Base-by-base conservation (phyloP, 768 basidiomycete species). In the Kwoniella pini region DNA sequence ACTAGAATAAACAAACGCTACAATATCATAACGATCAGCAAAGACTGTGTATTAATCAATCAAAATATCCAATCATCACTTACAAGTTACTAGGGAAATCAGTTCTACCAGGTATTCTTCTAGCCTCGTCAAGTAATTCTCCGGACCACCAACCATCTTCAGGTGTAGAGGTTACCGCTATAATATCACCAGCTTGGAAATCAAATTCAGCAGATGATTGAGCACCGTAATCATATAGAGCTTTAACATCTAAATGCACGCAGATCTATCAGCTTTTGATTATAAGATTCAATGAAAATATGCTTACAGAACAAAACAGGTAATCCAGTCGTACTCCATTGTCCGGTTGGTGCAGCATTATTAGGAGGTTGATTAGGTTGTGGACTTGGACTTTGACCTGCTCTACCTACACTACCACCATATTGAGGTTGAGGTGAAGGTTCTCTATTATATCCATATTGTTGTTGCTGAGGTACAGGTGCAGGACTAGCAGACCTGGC, bases 121-220 rank as follows among this genome's bases (percentile, higher is more conserved):
- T 63, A 15, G 75, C 76, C 45, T 79, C 78, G 40, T 79, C 77
- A 9, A 78, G 55, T 30, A 78, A 51, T 60, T 76, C 75, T 22
- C 95, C 95, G 57, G 86, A 89, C 95, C 94, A 98, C 95, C 95
- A 97, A 1, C 95, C 95, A 70, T 96, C 94, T 69, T 93, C 92
- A 4, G 92, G 92, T 5, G 92, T 95, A 21, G 86, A 84, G 0
- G 90, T 94, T 10, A 98, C 94, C 6, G 93, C 94, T 65, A 98
- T 96, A 65, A 96, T 90, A 79, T 98, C 95, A 2, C 89, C 91
- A 21, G 86, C 82, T 74, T 93, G 90, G 85, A 98, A 97, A 76
- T 94, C 89, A 77, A 98, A 97, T 80, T 97, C 95, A 73, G 94
- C 91, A 1, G 89, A 87, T 63, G 88, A 89, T 67, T 86, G 85